A percentile compares a stretch with the other conserved stretches of the same genome.
These are phyloP conservation scores for Dictyostelium gargantuum DNA, from an alignment of 208 protist genomes.

Conservation along the genomic window DNA sequence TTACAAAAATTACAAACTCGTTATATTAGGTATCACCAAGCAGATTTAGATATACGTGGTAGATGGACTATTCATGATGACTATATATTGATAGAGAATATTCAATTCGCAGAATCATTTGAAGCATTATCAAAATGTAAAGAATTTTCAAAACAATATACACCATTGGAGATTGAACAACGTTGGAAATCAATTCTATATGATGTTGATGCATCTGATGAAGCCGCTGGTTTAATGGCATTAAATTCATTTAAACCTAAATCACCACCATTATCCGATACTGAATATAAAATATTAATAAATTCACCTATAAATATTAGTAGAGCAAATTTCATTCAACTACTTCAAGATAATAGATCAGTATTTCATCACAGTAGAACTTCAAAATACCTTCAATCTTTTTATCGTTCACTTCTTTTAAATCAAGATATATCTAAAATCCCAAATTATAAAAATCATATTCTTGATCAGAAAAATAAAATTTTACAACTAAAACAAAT, in stretches of 20 bases:
- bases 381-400: not conserved
- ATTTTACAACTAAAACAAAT: not conserved
- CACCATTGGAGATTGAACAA: not conserved
- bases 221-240: not conserved
- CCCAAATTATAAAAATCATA: conserved; percentile 19
- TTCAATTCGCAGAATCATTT: not conserved
- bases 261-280: not conserved
- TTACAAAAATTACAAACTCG: conserved; percentile 10
- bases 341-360: not conserved
- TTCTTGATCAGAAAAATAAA: not conserved
- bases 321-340: not conserved
- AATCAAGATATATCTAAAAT: not conserved
- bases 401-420: not conserved
- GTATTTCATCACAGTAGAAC: conserved; percentile 11
- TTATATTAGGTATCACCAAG: conserved; percentile 3
- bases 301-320: not conserved
- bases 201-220: not conserved
- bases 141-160: conserved; percentile 12
- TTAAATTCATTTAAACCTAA: not conserved
- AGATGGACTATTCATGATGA: conserved; percentile 34
- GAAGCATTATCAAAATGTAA: not conserved
- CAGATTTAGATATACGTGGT: not conserved
- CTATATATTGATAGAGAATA: not conserved
- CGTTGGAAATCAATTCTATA: conserved; percentile 6
- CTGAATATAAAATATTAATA: not conserved